Conservation (phyloP, 257 asterid species). For the Cinchona pubescens region DNA sequence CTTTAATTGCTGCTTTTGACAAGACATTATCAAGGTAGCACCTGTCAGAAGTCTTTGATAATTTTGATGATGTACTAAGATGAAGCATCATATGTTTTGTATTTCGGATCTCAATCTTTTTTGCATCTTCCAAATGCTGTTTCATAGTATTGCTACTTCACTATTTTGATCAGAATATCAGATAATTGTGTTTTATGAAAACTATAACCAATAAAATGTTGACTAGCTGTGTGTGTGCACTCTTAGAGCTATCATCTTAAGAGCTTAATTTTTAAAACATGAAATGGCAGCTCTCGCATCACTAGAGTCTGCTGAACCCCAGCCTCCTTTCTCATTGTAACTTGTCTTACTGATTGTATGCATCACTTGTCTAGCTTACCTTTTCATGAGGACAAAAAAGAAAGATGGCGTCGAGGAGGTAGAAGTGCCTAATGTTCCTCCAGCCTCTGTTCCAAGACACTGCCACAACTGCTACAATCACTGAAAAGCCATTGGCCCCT, state of each 20-base stretch:
- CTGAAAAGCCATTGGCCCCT: slow-evolving; percentile 26
- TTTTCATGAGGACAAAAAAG: slow-evolving; percentile 50
- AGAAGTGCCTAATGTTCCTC: slow-evolving; percentile 32
- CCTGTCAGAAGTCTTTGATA: neutral
- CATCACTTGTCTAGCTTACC: slow-evolving; percentile 48
- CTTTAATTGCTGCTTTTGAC: neutral
- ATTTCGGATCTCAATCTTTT: neutral
- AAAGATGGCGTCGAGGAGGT: slow-evolving; percentile 36
- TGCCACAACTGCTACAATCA: slow-evolving; percentile 22
- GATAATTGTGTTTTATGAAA: neutral
- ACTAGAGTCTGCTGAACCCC: neutral
- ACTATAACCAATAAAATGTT: neutral
- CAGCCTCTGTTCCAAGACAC: slow-evolving; percentile 33
- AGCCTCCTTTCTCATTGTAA: neutral
- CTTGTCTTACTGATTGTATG: neutral
- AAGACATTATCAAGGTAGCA: neutral
- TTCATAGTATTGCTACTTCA: neutral
- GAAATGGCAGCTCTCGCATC: neutral
- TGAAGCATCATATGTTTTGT: neutral
- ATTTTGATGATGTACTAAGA: neutral
- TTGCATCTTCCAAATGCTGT: neutral
- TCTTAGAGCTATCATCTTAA: neutral
- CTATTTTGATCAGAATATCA: neutral
- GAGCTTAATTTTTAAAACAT: neutral
- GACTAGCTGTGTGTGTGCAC: neutral